Conservation (phyloP, 805 yeast species). For the Saitoella complicata region DNA sequence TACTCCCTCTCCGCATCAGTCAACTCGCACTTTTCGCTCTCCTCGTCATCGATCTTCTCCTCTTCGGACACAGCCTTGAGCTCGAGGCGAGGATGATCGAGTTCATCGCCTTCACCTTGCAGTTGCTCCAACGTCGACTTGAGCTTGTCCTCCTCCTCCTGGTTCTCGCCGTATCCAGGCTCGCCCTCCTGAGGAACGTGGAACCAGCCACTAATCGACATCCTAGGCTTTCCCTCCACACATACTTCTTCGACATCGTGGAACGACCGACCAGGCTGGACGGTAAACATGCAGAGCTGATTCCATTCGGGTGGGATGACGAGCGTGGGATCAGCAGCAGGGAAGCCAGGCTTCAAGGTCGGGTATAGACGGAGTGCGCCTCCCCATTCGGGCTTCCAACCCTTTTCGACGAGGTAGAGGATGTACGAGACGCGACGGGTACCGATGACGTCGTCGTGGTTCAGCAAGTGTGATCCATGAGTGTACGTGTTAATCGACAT, state of each 20-base stretch:
- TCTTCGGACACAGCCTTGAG: slow-evolving; percentile 73
- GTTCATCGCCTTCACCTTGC: slow-evolving; percentile 28
- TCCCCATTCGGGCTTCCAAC: slow-evolving; percentile 85
- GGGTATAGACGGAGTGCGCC: slow-evolving; percentile 82
- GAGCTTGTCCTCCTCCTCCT: slow-evolving; percentile 35
- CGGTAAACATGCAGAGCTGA: slow-evolving; percentile 89
- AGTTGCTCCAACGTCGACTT: slow-evolving; percentile 55
- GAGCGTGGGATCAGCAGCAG: slow-evolving; percentile 54
- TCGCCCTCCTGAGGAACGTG: slow-evolving; percentile 94
- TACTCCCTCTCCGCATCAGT: slow-evolving; percentile 2
- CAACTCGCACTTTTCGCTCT: not conserved
- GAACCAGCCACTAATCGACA: slow-evolving; percentile 97
- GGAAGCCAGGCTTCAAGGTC: slow-evolving; percentile 76
- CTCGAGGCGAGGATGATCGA: slow-evolving; percentile 26
- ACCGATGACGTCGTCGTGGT: slow-evolving; percentile 97
- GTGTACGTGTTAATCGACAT: slow-evolving; percentile 83
- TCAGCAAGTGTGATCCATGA: slow-evolving; percentile 81
- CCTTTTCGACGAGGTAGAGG: slow-evolving; percentile 78
- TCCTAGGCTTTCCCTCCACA: slow-evolving; percentile 64
- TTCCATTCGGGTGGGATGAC: slow-evolving; percentile 84
- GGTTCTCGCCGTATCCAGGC: slow-evolving; percentile 66
- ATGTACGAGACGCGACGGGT: slow-evolving; percentile 86
- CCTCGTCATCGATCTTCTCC: slow-evolving; percentile 23
- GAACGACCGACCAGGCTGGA: slow-evolving; percentile 90
- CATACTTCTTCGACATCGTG: slow-evolving; percentile 97